phyloP scores from a whole-genome alignment of 1,284 basidiomycete genomes.

The Hymenochaete sp. region DNA sequence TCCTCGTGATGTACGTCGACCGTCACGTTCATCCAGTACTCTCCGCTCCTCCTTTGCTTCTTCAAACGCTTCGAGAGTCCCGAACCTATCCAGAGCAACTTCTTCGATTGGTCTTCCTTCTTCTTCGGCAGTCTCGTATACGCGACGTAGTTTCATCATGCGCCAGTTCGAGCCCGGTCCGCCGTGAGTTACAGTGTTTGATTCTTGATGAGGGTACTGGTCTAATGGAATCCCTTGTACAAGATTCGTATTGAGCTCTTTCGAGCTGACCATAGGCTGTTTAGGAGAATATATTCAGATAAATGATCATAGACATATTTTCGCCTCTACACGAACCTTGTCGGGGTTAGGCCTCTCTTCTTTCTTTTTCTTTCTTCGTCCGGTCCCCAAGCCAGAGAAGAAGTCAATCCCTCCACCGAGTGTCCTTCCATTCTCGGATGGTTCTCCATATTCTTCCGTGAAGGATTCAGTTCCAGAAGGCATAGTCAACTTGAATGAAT shows the following conservation, averaged over 20 bases:
- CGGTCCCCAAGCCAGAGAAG: constrained; percentile 77
- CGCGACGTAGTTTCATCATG: constrained; percentile 90
- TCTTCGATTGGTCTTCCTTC: constrained; percentile 71
- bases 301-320: constrained; percentile 2
- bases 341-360: constrained; percentile 63
- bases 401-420: constrained; percentile 63
- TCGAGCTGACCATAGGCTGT: constrained; percentile 54
- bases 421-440: constrained; percentile 38
- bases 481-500: constrained; percentile 20
- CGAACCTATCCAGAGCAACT: constrained; percentile 84
- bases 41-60: constrained; percentile 82
- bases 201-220: constrained; percentile 42
- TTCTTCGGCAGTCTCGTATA: constrained; percentile 86
- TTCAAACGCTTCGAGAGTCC: constrained; percentile 75
- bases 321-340: constrained; percentile 39
- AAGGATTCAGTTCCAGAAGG: constrained; percentile 40
- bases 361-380: constrained; percentile 56
- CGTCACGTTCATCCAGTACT: constrained; percentile 75
- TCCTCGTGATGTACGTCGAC: constrained; percentile 37
- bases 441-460: constrained; percentile 67
- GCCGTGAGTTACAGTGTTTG: constrained; percentile 60
- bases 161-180: constrained; percentile 93
- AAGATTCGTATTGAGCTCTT: constrained; percentile 78
- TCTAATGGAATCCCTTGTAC: constrained; percentile 51
- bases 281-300: constrained; percentile 12